phyloP scores from a whole-genome alignment of 2,329 filamentous ascomycete species.

The Paecilomyces niveus region DNA sequence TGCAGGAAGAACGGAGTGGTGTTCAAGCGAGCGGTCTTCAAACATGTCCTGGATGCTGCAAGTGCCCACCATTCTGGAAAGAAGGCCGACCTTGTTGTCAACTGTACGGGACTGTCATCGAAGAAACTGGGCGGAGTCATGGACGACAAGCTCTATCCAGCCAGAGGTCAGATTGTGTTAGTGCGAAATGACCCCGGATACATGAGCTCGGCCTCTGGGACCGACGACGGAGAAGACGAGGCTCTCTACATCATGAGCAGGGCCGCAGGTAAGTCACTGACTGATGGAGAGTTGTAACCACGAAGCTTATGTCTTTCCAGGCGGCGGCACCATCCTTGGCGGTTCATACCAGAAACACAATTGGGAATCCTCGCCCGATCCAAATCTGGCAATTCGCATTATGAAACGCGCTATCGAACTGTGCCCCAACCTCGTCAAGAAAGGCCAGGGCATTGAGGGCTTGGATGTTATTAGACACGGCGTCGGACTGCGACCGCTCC shows the following conservation, averaged over 20 bases:
- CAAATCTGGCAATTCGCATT: slow-evolving; percentile 71
- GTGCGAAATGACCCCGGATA: slow-evolving; percentile 69
- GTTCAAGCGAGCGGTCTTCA: slow-evolving; percentile 55
- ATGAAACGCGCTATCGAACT: slow-evolving; percentile 58
- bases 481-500: slow-evolving; percentile 71
- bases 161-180: slow-evolving; percentile 74
- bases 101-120: slow-evolving; percentile 75
- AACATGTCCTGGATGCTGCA: slow-evolving; percentile 67
- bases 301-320: slow-evolving; percentile 17
- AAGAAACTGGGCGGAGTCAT: slow-evolving; percentile 71
- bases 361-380: slow-evolving; percentile 74
- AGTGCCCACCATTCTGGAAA: slow-evolving; percentile 51
- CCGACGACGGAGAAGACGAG: slow-evolving; percentile 66
- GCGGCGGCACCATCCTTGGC: slow-evolving; percentile 81
- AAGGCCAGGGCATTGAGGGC: slow-evolving; percentile 58
- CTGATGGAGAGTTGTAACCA: background rate
- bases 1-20: slow-evolving; percentile 67
- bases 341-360: slow-evolving; percentile 73
- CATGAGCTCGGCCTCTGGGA: slow-evolving; percentile 65
- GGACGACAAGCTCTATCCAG: slow-evolving; percentile 66
- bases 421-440: slow-evolving; percentile 41
- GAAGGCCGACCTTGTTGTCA: slow-evolving; percentile 64
- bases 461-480: slow-evolving; percentile 72
- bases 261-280: slow-evolving; percentile 39
- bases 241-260: slow-evolving; percentile 76